phyloP scores from a whole-genome alignment of 495 filamentous ascomycete species.

The Echria macrotheca region DNA sequence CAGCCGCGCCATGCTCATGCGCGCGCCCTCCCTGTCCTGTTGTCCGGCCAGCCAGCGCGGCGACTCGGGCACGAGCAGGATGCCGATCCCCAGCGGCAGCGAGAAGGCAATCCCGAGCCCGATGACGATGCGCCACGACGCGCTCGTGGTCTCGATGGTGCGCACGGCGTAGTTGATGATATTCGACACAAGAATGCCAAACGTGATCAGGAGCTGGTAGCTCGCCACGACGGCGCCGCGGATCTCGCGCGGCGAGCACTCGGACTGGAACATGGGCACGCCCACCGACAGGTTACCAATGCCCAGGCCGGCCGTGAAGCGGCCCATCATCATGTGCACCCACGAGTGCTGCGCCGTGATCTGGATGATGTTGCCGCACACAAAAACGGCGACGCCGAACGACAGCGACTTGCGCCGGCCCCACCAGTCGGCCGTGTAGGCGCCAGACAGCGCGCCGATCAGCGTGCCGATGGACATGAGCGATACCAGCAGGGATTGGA shows the following conservation, averaged over 20 bases:
- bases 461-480: conserved; percentile 43
- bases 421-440: conserved; percentile 35
- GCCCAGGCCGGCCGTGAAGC: conserved; percentile 57
- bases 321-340: conserved; percentile 46
- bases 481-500: conserved; percentile 38
- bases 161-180: conserved; percentile 58
- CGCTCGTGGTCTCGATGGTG: conserved; percentile 36
- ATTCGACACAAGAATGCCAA: conserved; percentile 70
- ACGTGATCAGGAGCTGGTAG: conserved; percentile 75
- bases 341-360: conserved; percentile 42
- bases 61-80: conserved; percentile 58
- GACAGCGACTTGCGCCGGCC: conserved; percentile 35
- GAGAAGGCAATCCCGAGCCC: conserved; percentile 65
- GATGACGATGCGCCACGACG: conserved; percentile 66
- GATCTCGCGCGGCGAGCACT: conserved; percentile 51
- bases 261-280: conserved; percentile 58
- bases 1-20: conserved; percentile 56
- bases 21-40: conserved; percentile 51
- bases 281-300: conserved; percentile 60
- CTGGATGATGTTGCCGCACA: conserved; percentile 51
- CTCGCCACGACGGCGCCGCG: conserved; percentile 54
- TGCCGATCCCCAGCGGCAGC: conserved; percentile 55
- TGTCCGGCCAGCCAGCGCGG: conserved; percentile 55
- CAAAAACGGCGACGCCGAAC: conserved; percentile 33
- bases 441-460: conserved; percentile 31